These are phyloP conservation scores for Termitomyces sp. DNA, from an alignment of 768 basidiomycete species.

Conservation along the genomic window DNA sequence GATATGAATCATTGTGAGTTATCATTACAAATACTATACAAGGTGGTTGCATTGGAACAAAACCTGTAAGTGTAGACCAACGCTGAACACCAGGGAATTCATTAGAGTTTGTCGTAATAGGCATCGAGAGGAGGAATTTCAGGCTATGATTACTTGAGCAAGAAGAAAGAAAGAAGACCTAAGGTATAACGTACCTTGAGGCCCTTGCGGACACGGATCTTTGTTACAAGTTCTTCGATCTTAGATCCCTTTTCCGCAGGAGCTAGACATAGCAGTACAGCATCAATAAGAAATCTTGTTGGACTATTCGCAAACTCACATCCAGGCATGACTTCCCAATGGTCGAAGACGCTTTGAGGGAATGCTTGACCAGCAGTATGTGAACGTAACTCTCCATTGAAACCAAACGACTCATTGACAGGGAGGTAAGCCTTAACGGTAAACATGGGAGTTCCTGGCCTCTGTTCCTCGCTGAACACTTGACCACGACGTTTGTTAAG, in stretches of 20 bases:
- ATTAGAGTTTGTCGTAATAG: conserved; percentile 91
- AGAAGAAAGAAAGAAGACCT: not conserved
- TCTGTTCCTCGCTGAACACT: conserved; percentile 97
- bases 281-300: not conserved
- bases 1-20: conserved; percentile 6
- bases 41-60: conserved; percentile 6
- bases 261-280: conserved; percentile 28
- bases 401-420: conserved; percentile 91
- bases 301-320: conserved; percentile 37
- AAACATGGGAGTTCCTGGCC: conserved; percentile 98
- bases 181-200: conserved; percentile 62
- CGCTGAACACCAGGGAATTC: not conserved
- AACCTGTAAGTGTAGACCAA: conserved; percentile 4
- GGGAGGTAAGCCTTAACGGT: conserved; percentile 97
- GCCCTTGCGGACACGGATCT: conserved; percentile 90
- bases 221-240: conserved; percentile 76
- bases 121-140: conserved; percentile 83
- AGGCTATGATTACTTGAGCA: conserved; percentile 39
- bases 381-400: conserved; percentile 93
- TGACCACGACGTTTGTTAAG: conserved; percentile 98
- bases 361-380: conserved; percentile 96
- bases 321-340: conserved; percentile 85
- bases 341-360: conserved; percentile 94
- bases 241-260: conserved; percentile 89
- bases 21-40: conserved; percentile 5